Base-by-base conservation (phyloP, 2,329 filamentous ascomycete genomes). In the Sphaerulina vaccinii region DNA sequence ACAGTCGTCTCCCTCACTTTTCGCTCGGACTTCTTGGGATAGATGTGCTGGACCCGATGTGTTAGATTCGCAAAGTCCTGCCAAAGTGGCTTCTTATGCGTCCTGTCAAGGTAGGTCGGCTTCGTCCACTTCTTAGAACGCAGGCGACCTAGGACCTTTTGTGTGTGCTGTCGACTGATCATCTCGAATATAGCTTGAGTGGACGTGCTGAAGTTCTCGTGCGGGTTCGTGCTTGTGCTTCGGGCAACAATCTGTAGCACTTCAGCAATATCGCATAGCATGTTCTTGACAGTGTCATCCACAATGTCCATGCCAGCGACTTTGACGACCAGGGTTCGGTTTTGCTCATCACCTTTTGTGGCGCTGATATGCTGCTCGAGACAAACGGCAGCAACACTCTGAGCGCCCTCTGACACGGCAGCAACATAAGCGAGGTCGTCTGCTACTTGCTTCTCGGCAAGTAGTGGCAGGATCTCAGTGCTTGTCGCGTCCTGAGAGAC, bases 231-330 rank as follows among this genome's bases (percentile, higher is more conserved):
- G 16, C 11, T 35, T 8, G 16, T n/a, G 35, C 9, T 11, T 33
- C 36, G 45, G 32, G 16, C 32, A 32, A 35, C 11, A 5, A 33
- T 13, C 32, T 52, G 49, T 21, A 55, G 44, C 18, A 41, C 33
- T 6, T 33, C 24, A 22, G 39, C 21, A 15, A 52, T 42, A 7
- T 51, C 23, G 9, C 22, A 19, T 8, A 55, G 39, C 52, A 55
- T 55, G 11, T 11, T 21, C 29, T 43, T 33, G 18, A 55, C 49
- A 3, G 33, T 49, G 9, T 45, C 43, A 23, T 55, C 52, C 3
- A 52, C 49, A 9, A 55, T 35, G 8, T 52, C 52, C 52, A 55
- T 55, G n/a, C 52, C 52, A 9, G 52, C 52, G 9, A 55, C 33
- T 33, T 41, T 48, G 37, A 49, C 11, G 7, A 46, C 19, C 3